A percentile compares a stretch with the other conserved stretches of the same genome.
phyloP scores from a whole-genome alignment of 257 asterid species.

The Thymus quinquecostatus region DNA sequence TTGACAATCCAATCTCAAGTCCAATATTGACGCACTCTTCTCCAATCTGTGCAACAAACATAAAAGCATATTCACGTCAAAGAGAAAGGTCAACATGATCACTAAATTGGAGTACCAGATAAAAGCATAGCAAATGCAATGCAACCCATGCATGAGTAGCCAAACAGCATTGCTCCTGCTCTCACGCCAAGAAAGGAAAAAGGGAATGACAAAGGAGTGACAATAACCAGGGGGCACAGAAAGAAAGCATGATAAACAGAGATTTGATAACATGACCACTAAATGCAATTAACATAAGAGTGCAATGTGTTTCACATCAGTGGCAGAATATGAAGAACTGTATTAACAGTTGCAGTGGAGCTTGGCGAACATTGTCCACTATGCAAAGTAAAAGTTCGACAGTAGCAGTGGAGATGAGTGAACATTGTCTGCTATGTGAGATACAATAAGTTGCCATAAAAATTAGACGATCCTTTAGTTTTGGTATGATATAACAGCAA shows the following conservation, averaged over 20 bases:
- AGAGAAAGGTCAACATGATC: constrained; percentile 20
- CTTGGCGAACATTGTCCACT: not conserved
- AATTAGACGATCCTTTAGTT: not conserved
- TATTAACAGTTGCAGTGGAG: not conserved
- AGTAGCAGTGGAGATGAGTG: not conserved
- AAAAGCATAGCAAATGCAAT: constrained; percentile 3
- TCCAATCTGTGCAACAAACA: constrained; percentile 67
- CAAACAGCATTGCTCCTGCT: not conserved
- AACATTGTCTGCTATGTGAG: not conserved
- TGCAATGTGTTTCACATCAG: not conserved
- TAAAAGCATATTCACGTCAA: constrained; percentile 2
- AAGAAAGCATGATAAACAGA: not conserved
- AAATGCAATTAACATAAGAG: not conserved
- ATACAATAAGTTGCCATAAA: not conserved
- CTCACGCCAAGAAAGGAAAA: constrained; percentile 18
- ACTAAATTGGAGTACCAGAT: not conserved
- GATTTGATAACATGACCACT: not conserved
- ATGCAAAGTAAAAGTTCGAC: not conserved
- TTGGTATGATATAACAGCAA: not conserved
- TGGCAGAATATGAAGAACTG: not conserved
- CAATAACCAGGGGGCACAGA: not conserved
- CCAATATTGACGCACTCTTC: constrained; percentile 71
- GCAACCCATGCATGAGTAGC: not conserved
- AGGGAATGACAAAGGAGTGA: constrained; percentile 1
- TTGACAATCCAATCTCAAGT: constrained; percentile 73